Percentiles rank a stretch among this genome's conserved stretches.
Evolutionary conservation across 768 basidiomycete genomes (phyloP).

Genomic region (Plicaturopsis crispa): DNA sequence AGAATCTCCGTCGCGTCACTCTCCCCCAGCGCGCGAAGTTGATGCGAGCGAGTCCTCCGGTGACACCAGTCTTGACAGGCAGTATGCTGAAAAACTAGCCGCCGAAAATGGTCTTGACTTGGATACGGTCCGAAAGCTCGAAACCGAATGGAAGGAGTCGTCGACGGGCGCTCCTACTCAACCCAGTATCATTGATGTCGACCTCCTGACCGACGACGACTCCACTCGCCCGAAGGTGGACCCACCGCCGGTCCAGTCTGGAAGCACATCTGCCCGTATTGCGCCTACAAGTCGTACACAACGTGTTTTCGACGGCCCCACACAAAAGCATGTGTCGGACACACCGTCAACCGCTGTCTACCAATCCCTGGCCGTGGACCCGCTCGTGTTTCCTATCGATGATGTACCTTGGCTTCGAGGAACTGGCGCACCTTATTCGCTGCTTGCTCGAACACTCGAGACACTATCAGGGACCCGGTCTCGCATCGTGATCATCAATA

Average conservation of each 20-base stretch:
- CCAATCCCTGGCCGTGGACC: slow-evolving; percentile 37
- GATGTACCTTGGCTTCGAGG: slow-evolving; percentile 34
- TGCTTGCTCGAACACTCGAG: slow-evolving; percentile 58
- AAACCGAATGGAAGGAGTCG: slow-evolving; percentile 3
- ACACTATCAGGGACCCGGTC: slow-evolving; percentile 62
- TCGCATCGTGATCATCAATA: slow-evolving; percentile 60
- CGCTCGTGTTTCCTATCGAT: slow-evolving; percentile 33
- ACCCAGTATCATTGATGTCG: slow-evolving; percentile 6
- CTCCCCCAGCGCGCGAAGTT: too few relatives aligned
- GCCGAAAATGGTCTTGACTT: slow-evolving; percentile 5
- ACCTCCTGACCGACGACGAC: neutral
- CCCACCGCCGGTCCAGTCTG: too few relatives aligned
- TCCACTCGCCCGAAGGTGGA: neutral
- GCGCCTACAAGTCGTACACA: too few relatives aligned
- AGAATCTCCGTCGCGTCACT: too few relatives aligned
- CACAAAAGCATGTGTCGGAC: too few relatives aligned
- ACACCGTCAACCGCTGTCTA: neutral
- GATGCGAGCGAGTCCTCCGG: too few relatives aligned
- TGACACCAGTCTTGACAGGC: too few relatives aligned
- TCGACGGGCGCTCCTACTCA: neutral
- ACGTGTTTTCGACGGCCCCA: too few relatives aligned
- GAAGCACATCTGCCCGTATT: too few relatives aligned
- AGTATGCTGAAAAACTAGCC: slow-evolving; percentile 5
- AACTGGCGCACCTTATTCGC: slow-evolving; percentile 54
- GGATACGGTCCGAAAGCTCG: neutral